Evolutionary conservation across 2,329 filamentous ascomycete genomes (phyloP).

Genomic region (Colletotrichum higginsianum): DNA sequence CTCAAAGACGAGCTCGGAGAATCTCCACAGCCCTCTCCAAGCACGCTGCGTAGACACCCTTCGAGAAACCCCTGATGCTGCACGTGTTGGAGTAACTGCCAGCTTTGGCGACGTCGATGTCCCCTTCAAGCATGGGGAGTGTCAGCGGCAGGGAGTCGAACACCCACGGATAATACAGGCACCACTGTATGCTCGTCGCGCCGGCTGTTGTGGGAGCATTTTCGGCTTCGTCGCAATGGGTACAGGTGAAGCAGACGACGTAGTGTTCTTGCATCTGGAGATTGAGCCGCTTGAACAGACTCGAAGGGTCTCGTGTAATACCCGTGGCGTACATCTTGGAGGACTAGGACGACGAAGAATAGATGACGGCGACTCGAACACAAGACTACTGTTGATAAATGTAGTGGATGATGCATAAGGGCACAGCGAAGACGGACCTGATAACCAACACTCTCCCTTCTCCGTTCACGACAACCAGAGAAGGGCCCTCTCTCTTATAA

Average conservation of each 20-base stretch:
- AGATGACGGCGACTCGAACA: background rate
- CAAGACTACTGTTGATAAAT: background rate
- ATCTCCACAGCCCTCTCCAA: conserved; percentile 3
- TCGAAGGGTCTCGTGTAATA: conserved; percentile 16
- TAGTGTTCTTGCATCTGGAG: conserved; percentile 18
- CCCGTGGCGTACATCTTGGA: conserved; percentile 34
- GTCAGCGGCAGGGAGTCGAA: conserved; percentile 22
- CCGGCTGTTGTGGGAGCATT: background rate
- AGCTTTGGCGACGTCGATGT: background rate
- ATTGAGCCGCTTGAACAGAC: conserved; percentile 11
- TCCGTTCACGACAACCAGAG: background rate
- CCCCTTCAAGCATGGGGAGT: conserved; percentile 6
- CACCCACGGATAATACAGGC: conserved; percentile 32
- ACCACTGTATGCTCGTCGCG: background rate
- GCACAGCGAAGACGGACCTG: background rate
- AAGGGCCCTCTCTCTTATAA: background rate
- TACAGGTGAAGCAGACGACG: conserved; percentile 15
- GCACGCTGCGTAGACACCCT: conserved; percentile 3
- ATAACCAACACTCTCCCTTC: background rate
- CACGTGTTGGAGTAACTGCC: background rate
- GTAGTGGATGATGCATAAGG: too few species aligned
- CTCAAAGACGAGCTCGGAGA: conserved; percentile 2
- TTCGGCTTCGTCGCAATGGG: background rate
- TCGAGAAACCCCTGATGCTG: conserved; percentile 15
- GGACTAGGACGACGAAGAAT: background rate